Evolutionary conservation across 2,329 filamentous ascomycete genomes (phyloP).

Genomic region (Reticulascus tulasneorum): DNA sequence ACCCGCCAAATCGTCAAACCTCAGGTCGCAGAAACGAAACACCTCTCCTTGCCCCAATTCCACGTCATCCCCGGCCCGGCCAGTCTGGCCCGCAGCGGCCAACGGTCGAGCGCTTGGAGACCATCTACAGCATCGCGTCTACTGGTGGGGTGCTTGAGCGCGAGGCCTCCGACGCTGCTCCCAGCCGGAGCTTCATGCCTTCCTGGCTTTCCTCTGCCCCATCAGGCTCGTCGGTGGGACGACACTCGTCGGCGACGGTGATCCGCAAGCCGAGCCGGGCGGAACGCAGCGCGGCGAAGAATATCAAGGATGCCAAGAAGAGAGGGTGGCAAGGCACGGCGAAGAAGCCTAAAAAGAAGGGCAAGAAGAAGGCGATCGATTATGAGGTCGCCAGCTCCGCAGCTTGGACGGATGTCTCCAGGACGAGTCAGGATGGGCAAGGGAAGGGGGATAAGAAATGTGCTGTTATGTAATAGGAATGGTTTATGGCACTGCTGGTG

Average conservation of each 20-base stretch:
- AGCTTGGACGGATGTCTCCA: slow-evolving; percentile 51
- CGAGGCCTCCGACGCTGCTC: slow-evolving; percentile 1
- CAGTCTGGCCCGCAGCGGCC: slow-evolving; percentile 35
- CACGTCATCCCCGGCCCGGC: slow-evolving; percentile 42
- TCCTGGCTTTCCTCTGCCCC: slow-evolving; percentile 30
- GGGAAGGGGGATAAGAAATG: slow-evolving; percentile 43
- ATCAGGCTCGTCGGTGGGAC: slow-evolving; percentile 26
- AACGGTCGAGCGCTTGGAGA: slow-evolving; percentile 51
- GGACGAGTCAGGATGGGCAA: slow-evolving; percentile 18
- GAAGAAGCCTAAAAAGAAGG: slow-evolving; percentile 33
- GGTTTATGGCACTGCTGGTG: no score
- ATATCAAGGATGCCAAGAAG: slow-evolving; percentile 57
- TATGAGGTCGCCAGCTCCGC: slow-evolving; percentile 39
- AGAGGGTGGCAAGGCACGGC: slow-evolving; percentile 48
- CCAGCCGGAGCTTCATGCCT: slow-evolving; percentile 18
- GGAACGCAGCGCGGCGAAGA: slow-evolving; percentile 57
- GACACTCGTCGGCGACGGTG: slow-evolving; percentile 37
- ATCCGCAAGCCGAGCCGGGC: slow-evolving; percentile 50
- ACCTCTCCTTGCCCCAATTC: slow-evolving; percentile 49
- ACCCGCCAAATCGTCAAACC: slow-evolving; percentile 33
- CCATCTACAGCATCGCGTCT: slow-evolving; percentile 40
- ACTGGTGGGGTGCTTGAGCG: not conserved
- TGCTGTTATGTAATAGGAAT: slow-evolving; percentile 47
- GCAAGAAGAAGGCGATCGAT: slow-evolving; percentile 29
- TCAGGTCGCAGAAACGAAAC: slow-evolving; percentile 34